These are phyloP conservation scores for Narthecium ossifragum DNA, from an alignment of 106 monocot species.

Conservation along the genomic window DNA sequence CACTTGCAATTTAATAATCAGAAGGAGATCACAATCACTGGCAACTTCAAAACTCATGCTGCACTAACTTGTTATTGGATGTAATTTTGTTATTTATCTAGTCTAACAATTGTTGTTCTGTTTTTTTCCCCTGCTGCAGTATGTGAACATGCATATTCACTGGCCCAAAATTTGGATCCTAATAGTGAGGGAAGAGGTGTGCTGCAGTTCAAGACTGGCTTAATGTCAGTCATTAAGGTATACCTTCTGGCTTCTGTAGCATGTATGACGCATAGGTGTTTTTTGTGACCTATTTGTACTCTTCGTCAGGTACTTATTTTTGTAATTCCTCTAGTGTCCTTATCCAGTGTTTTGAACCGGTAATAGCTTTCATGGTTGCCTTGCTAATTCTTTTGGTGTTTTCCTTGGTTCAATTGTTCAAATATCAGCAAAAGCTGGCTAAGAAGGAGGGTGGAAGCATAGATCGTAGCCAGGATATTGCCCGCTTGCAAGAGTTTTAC, in stretches of 20 bases:
- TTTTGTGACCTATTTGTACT: background rate
- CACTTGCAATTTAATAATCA: too few species aligned
- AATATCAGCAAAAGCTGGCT: slow-evolving; percentile 84
- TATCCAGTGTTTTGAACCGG: background rate
- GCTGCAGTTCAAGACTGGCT: slow-evolving; percentile 88
- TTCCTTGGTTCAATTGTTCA: background rate
- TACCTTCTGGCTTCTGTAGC: too few species aligned
- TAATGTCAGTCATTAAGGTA: slow-evolving; percentile 87
- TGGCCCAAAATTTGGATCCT: slow-evolving; percentile 87
- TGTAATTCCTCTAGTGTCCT: too few species aligned
- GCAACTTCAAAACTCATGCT: too few species aligned
- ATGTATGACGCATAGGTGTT: too few species aligned
- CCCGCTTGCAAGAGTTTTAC: slow-evolving; percentile 86
- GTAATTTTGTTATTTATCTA: too few species aligned
- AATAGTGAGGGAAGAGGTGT: slow-evolving; percentile 91
- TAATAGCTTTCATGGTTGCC: background rate
- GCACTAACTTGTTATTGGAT: too few species aligned
- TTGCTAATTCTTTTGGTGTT: background rate
- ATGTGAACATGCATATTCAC: slow-evolving; percentile 87
- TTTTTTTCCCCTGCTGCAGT: slow-evolving; percentile 33
- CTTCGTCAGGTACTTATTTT: too few species aligned
- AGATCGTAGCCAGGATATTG: slow-evolving; percentile 77
- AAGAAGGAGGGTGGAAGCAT: slow-evolving; percentile 72
- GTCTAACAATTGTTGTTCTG: too few species aligned
- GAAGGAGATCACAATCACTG: too few species aligned